A percentile compares a stretch with the other conserved stretches of the same genome.
Evolutionary conservation across 2,329 filamentous ascomycete genomes (phyloP).

Genomic region (Talaromyces rugulosus): DNA sequence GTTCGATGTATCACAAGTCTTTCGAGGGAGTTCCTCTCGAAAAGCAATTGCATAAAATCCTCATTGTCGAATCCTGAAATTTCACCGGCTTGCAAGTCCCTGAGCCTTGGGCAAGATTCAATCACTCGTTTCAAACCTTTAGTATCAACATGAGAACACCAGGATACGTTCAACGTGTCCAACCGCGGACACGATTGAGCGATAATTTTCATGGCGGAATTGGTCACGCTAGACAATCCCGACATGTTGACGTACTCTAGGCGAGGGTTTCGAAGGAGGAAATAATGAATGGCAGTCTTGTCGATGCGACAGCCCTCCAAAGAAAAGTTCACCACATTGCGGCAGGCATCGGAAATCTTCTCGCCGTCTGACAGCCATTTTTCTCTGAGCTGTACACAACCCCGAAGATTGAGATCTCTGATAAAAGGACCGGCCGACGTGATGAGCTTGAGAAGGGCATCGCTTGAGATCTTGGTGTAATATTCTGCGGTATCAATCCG

Average conservation of each 20-base stretch:
- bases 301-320: constrained; percentile 88
- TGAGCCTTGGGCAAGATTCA: constrained; percentile 66
- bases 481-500: constrained; percentile 79
- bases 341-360: constrained; percentile 72
- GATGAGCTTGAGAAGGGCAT: constrained; percentile 80
- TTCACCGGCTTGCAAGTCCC: constrained; percentile 77
- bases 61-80: constrained; percentile 73
- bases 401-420: constrained; percentile 81
- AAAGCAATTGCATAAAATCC: constrained; percentile 69
- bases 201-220: constrained; percentile 81
- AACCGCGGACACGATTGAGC: constrained; percentile 74
- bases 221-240: constrained; percentile 69
- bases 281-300: constrained; percentile 70
- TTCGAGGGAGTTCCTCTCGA: constrained; percentile 75
- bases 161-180: constrained; percentile 84
- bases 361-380: constrained; percentile 68
- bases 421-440: constrained; percentile 82
- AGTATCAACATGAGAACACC: constrained; percentile 84
- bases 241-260: constrained; percentile 84
- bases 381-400: constrained; percentile 83
- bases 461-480: constrained; percentile 80
- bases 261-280: constrained; percentile 70
- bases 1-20: constrained; percentile 74
- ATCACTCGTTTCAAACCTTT: constrained; percentile 70
- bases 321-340: constrained; percentile 80